Base-by-base conservation (phyloP, 805 yeast species). In the Hermanozyma aechmeae region DNA sequence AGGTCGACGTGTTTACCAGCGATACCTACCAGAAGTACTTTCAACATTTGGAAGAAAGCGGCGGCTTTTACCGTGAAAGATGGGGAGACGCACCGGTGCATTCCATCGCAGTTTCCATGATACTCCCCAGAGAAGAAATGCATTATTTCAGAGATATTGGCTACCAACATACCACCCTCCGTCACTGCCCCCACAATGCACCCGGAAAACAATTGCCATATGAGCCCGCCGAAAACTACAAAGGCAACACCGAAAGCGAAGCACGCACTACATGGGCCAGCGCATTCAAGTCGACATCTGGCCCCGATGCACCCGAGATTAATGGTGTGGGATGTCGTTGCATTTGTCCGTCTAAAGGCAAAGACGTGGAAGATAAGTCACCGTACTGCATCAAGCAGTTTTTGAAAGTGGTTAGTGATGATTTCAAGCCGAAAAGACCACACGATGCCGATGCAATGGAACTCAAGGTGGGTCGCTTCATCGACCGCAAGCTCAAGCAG, bases 71-170 rank as follows among this genome's bases (percentile, higher is more conserved):
- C 67, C 68, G 71, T 30, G 96, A 92, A 51, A 61, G 98, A 46
- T 89, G 97, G 97, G 97, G 97, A 2, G 97, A 89, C 63, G 96
- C 96, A 0, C 95, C 96, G 0, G 76, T 89, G 4, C 96, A 86
- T 51, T 79, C 96, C 0, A 54, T 92, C 14, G 97, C 93, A 0
- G 72, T 81, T 4, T 89, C 85, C 0, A 65, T 92, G 69, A 63
- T 81, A 43, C 58, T 87, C 24, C 66, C 79, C 34, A 52, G 76
- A 3, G 59, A 70, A 2, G 83, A 87, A 33, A 60, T 89, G 7
- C 96, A 89, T 55, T 89, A 86, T 55, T 89, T 89, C 57, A 61
- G 96, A 38, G 96, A 89, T 47, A 78, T 89, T 39, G 97, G 97
- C 0, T 89, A 87, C 54, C 65, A 73, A 32, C 96, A 89, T 50